Percentiles rank a stretch among this genome's conserved stretches.
Conservation (phyloP, 768 basidiomycete species). For the Krasilnikovozyma curviuscula region DNA sequence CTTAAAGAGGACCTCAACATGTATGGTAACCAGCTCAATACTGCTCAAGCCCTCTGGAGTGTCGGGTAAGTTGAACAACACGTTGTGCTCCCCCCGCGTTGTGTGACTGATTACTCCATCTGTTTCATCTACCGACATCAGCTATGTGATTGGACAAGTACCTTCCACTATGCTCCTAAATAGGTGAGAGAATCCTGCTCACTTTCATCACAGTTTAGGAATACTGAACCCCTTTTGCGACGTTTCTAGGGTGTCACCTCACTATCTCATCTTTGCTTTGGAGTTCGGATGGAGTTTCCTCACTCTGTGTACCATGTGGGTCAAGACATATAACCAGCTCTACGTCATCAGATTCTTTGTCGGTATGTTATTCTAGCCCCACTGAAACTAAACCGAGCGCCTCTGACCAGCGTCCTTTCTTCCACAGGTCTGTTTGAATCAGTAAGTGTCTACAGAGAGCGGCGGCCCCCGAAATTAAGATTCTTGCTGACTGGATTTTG, state of each 20-base stretch:
- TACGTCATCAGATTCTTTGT: neutral
- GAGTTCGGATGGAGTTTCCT: conserved; percentile 13
- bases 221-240: too few species aligned
- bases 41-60: neutral
- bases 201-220: too few species aligned
- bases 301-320: conserved; percentile 11
- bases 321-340: conserved; percentile 6
- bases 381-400: neutral
- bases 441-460: too few species aligned
- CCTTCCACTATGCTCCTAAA: conserved; percentile 13
- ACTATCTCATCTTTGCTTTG: conserved; percentile 7
- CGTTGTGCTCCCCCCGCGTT: neutral
- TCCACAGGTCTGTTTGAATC: too few species aligned
- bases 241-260: neutral
- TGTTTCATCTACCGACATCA: neutral
- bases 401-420: neutral
- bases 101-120: neutral
- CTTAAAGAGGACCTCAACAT: conserved; percentile 13
- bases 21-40: conserved; percentile 10
- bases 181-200: too few species aligned
- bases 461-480: too few species aligned
- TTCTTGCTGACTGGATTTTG: too few species aligned
- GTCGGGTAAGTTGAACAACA: neutral
- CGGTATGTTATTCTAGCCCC: neutral
- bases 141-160: conserved; percentile 11